Evolutionary conservation across 768 basidiomycete species (phyloP), one percentile per base, ranked within the genome.

Genomic region (Epithele typhae): DNA sequence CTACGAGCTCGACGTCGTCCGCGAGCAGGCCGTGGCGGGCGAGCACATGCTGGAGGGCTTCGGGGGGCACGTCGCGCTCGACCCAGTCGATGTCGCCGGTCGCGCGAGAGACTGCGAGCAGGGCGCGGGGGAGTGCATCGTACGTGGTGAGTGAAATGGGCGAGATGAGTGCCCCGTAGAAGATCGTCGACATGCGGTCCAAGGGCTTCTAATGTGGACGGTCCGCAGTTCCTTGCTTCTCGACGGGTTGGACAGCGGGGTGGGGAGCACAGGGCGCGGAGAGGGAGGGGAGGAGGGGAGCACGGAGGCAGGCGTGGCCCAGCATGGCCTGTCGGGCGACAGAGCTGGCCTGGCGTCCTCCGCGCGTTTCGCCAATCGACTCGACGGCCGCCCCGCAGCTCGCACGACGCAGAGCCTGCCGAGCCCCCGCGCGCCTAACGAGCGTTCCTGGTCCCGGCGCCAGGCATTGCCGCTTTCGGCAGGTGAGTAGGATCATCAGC

Each of bases 51-150:
- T 74, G 74, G 7, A 88, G 55, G 40, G 62, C 60, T 38, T 71
- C 62, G 11, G 66, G 58, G 24, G 60, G 63, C 15, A 89, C 79
- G 62, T 86, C 71, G 37, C 77, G 68, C 37, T 78, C 77, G 33
- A 91, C 69, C 86, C 87, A 92, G 24, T 77, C 76, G 39, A 94
- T 87, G 40, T 74, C 60, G 0, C 85, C 84, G 1, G 69, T 56
- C 2, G 55, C 11, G 18, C 57, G 48, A 17, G 53, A 65, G 22
- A 92, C 77, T 12, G 68, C 73, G 21, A 92, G 57, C 17, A 87
- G 65, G 54, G 79, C 76, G 22, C 63, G 65, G 3, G 81, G 76
- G 35, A 77, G 66, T 14, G 76, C 67, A 42, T 64, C 61, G 57
- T 74, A 80, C 25, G 59, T 37, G 0, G 68, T 69, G 19, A 75